Base-by-base conservation (phyloP, 1,284 basidiomycete species). In the Bjerkandera adusta region DNA sequence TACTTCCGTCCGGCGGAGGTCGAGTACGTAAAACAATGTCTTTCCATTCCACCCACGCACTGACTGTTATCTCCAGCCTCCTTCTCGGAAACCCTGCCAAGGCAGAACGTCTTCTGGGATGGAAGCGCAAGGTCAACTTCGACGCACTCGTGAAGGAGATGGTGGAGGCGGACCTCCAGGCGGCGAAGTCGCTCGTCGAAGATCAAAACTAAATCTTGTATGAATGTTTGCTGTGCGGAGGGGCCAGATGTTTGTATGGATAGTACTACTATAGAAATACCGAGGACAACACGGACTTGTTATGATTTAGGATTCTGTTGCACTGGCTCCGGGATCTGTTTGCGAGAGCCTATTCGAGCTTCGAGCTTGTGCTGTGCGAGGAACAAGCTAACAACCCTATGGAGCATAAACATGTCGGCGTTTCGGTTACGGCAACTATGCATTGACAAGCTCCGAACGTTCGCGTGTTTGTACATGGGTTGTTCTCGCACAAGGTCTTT, bases 1-100 rank as follows among this genome's bases (percentile, higher is more conserved):
- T 91, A 91, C 69, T 91, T 91, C 83, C 83, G 87, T 67, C 85
- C 92, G 12, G 90, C 93, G 21, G 92, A 96, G 80, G 92, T 95
- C 67, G 92, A 95, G 81, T 91, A 58, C 54, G 87, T 82, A 18
- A 43, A 55, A n/a, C 45, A 54, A 43, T 52, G 25, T 40, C 40
- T 30, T 30, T 43, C 24, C 33, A 34, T 22, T 43, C 27, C 18
- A 40, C 42, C 44, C 29, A 38, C 51, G 16, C 21, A 5, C 43
- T 35, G 22, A 30, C 13, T 38, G 27, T 20, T 15, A 21, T 29
- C 26, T 18, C 4, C 47, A 91, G 89, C 0, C 77, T 92, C 43
- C 75, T 93, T 36, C 76, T 85, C 45, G 91, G 91, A 12, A 83
- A 85, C 63, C 91, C 91, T 12, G 72, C 81, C 36, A 95, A 96